These are phyloP conservation scores for Calonectria naviculata DNA, from an alignment of 2,329 filamentous ascomycete genomes.

Conservation along the genomic window DNA sequence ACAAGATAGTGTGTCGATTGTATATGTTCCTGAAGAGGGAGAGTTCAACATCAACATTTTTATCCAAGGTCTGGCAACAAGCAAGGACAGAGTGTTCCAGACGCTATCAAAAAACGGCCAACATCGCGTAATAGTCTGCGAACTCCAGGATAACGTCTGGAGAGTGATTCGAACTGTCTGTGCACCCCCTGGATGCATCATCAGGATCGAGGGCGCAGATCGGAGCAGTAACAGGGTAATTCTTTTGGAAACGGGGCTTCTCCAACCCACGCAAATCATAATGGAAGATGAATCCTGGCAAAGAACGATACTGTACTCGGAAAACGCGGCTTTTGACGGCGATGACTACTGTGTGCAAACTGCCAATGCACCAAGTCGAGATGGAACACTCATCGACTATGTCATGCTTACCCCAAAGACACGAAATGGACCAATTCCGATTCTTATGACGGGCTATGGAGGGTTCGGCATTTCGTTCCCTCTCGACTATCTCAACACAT, in stretches of 20 bases:
- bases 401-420: not conserved
- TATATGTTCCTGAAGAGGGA: not conserved
- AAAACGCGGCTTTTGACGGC: not conserved
- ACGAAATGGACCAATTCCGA: not conserved
- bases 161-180: not conserved
- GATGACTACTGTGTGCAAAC: not conserved
- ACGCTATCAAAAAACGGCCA: not conserved
- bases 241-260: not conserved
- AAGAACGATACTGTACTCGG: not conserved
- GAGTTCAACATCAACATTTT: not conserved
- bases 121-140: not conserved
- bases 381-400: not conserved
- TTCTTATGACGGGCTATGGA: not conserved
- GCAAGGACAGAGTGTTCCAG: not conserved
- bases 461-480: not conserved
- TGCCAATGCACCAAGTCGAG: not conserved
- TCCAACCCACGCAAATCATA: not conserved
- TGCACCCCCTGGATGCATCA: not conserved
- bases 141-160: not conserved
- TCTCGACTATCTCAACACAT: not conserved
- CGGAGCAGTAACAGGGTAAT: not conserved
- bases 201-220: not conserved
- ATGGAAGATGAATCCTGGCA: not conserved
- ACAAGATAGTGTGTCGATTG: not conserved
- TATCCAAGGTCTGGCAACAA: not conserved